phyloP scores from a whole-genome alignment of 2,329 filamentous ascomycete species.

The Colletotrichum lini region DNA sequence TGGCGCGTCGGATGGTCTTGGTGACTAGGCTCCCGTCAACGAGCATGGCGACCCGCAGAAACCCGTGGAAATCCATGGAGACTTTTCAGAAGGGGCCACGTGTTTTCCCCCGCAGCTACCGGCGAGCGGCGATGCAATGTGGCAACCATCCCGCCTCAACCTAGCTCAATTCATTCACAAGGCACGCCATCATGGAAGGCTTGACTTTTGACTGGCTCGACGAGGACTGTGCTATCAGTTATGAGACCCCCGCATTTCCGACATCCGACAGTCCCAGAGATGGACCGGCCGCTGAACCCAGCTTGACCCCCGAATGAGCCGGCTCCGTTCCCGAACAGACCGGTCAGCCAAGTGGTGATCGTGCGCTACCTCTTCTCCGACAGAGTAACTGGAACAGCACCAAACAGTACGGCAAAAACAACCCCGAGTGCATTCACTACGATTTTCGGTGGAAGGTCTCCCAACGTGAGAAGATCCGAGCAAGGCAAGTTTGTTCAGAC shows the following conservation, averaged over 20 bases:
- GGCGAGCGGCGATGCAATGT: background rate
- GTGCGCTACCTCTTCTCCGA: background rate
- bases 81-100: background rate
- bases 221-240: background rate
- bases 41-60: too few species aligned
- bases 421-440: conserved; percentile 24
- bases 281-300: background rate
- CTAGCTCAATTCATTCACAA: background rate
- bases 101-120: background rate
- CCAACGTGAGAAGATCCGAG: conserved; percentile 44
- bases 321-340: background rate
- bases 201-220: background rate
- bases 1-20: background rate
- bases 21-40: background rate
- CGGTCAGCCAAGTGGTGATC: background rate
- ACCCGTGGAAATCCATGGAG: background rate
- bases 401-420: background rate
- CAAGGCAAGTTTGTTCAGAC: conserved; percentile 43
- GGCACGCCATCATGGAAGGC: background rate
- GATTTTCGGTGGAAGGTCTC: conserved; percentile 46
- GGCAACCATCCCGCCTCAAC: background rate
- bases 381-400: background rate
- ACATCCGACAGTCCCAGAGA: background rate
- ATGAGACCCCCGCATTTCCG: background rate
- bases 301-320: background rate